Percentiles rank a stretch among this genome's conserved stretches.
These are phyloP conservation scores for Edaphochlamys debaryana DNA, from an alignment of 139 green algal species.

Conservation along the genomic window DNA sequence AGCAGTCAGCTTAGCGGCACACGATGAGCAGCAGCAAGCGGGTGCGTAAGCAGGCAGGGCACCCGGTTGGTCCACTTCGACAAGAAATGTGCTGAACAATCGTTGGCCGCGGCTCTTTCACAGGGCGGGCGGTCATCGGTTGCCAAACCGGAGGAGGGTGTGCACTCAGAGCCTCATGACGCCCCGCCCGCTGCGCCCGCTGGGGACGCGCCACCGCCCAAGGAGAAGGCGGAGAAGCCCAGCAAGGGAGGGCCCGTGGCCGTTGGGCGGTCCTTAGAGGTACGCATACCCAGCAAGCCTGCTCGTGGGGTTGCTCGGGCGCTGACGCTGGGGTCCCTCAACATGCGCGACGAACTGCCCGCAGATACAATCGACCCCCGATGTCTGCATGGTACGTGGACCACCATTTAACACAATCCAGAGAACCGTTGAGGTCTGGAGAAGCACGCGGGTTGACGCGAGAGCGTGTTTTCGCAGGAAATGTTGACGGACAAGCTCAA, in stretches of 20 bases:
- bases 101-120: no score
- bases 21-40: constrained; percentile 45
- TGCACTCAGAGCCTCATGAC: no score
- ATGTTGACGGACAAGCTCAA: constrained; percentile 80
- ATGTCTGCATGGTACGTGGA: constrained; percentile 62
- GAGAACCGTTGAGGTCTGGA: no score
- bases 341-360: not conserved
- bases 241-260: constrained; percentile 28
- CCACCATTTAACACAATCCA: no score
- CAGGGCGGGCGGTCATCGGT: constrained; percentile 1
- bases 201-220: no score
- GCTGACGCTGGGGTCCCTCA: no score
- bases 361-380: constrained; percentile 55
- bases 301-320: no score
- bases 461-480: no score
- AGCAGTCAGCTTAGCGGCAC: no score
- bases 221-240: not conserved
- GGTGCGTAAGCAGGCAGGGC: constrained; percentile 30
- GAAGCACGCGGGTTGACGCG: no score
- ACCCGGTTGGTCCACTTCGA: no score
- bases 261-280: constrained; percentile 52
- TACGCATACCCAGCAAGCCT: not conserved
- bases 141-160: not conserved
- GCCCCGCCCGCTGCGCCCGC: no score
- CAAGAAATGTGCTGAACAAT: not conserved